These are phyloP conservation scores for Suillus occidentalis DNA, from an alignment of 768 basidiomycete species.

Conservation along the genomic window DNA sequence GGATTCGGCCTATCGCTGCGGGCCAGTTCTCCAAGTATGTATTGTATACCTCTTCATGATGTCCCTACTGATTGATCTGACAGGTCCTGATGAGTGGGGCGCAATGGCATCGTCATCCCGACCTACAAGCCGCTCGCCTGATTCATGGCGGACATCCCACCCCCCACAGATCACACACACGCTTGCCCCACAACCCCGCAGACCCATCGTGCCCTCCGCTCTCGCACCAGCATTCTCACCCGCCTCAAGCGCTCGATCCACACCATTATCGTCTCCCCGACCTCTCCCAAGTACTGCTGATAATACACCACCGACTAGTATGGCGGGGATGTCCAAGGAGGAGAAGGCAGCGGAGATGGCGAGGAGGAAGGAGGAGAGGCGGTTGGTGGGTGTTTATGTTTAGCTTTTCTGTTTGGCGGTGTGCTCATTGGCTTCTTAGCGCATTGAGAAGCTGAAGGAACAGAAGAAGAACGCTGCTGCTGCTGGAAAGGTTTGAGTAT, in stretches of 20 bases:
- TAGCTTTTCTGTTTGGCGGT: background rate
- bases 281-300: slow-evolving; percentile 13
- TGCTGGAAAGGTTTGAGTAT: slow-evolving; percentile 3
- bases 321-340: slow-evolving; percentile 72
- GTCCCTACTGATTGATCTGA: background rate
- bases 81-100: slow-evolving; percentile 24
- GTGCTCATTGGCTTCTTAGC: slow-evolving; percentile 37
- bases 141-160: slow-evolving; percentile 20
- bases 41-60: background rate
- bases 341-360: slow-evolving; percentile 95
- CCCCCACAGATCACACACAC: slow-evolving; percentile 17
- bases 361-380: slow-evolving; percentile 87
- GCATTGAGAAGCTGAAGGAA: slow-evolving; percentile 78
- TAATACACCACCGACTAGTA: slow-evolving; percentile 25
- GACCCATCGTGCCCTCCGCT: slow-evolving; percentile 6
- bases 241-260: slow-evolving; percentile 21
- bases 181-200: slow-evolving; percentile 23
- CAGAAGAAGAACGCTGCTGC: slow-evolving; percentile 59
- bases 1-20: slow-evolving; percentile 23
- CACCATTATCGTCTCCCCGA: slow-evolving; percentile 26
- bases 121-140: slow-evolving; percentile 7
- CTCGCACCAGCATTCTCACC: slow-evolving; percentile 12
- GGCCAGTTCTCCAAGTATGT: background rate
- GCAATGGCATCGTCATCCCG: slow-evolving; percentile 13
- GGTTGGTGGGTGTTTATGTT: slow-evolving; percentile 57